Evolutionary conservation across 179 eudicot species (phyloP).

Genomic region (Kewa caespitosa): DNA sequence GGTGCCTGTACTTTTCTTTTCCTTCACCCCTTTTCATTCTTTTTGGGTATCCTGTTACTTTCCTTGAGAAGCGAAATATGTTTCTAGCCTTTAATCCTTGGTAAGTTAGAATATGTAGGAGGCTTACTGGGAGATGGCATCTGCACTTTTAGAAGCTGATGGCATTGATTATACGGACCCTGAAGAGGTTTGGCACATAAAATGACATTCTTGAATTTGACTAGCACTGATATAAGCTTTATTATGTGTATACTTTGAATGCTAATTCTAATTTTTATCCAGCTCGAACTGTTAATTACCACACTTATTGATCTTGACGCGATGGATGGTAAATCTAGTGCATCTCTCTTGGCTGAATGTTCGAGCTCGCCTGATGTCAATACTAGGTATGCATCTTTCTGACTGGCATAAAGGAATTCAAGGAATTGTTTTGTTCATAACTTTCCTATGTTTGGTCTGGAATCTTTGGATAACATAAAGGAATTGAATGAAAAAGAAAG

Average conservation of each 20-base stretch:
- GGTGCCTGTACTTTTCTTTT: constrained; percentile 33
- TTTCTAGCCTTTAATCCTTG: constrained; percentile 1
- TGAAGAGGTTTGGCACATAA: constrained; percentile 60
- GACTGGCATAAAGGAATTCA: too few relatives aligned
- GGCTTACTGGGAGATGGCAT: constrained; percentile 86
- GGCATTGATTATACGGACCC: constrained; percentile 94
- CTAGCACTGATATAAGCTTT: not conserved
- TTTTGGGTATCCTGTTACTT: too few relatives aligned
- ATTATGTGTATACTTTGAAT: constrained; percentile 13
- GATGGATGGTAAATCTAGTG: constrained; percentile 97
- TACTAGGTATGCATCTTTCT: constrained; percentile 54
- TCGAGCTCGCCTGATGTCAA: constrained; percentile 89
- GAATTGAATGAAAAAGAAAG: too few relatives aligned
- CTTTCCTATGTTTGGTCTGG: too few relatives aligned
- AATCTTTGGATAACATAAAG: too few relatives aligned
- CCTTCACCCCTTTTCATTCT: too few relatives aligned
- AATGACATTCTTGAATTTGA: not conserved
- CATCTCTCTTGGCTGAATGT: constrained; percentile 81
- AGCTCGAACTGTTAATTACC: constrained; percentile 88
- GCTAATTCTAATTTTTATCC: constrained; percentile 31
- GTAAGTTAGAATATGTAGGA: constrained; percentile 45
- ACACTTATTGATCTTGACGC: constrained; percentile 96
- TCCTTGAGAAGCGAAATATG: not conserved
- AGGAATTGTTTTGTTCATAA: too few relatives aligned
- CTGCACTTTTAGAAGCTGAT: constrained; percentile 92